Conservation (phyloP, 257 asterid species). For the Catharanthus roseus region DNA sequence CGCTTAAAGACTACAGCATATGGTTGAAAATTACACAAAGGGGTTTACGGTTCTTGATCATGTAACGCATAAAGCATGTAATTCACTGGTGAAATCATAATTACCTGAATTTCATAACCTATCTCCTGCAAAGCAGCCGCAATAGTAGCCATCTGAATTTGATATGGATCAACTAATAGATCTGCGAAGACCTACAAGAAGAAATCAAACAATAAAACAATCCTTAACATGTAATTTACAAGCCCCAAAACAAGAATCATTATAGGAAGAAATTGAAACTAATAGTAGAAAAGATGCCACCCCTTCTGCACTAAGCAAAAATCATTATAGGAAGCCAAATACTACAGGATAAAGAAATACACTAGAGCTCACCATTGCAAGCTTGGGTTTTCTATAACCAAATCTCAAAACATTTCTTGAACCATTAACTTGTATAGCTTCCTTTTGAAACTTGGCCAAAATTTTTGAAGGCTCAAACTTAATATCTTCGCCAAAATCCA, state of each 20-base stretch:
- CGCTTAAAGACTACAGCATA: background rate
- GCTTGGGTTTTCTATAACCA: slow-evolving; percentile 61
- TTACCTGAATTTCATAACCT: slow-evolving; percentile 92
- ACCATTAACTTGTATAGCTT: slow-evolving; percentile 26
- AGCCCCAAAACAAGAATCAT: background rate
- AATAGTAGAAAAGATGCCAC: background rate
- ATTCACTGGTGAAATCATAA: background rate
- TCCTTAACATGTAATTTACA: background rate
- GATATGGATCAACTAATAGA: slow-evolving; percentile 72
- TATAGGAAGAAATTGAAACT: background rate
- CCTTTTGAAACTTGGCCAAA: slow-evolving; percentile 50
- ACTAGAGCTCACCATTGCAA: slow-evolving; percentile 60
- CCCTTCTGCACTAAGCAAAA: slow-evolving; percentile 5
- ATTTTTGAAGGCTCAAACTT: slow-evolving; percentile 54
- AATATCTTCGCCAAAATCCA: slow-evolving; percentile 74
- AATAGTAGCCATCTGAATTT: slow-evolving; percentile 74
- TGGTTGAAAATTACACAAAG: background rate
- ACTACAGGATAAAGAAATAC: background rate
- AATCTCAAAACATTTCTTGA: slow-evolving; percentile 44
- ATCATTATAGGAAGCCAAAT: background rate
- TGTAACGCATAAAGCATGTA: background rate
- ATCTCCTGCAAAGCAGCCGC: slow-evolving; percentile 63
- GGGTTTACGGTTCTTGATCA: too few species aligned
- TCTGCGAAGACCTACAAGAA: slow-evolving; percentile 70
- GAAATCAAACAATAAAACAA: background rate